Evolutionary conservation across 345 rosid genomes (phyloP), one percentile per base, ranked within the genome.

Genomic region (Dipteronia sinensis): DNA sequence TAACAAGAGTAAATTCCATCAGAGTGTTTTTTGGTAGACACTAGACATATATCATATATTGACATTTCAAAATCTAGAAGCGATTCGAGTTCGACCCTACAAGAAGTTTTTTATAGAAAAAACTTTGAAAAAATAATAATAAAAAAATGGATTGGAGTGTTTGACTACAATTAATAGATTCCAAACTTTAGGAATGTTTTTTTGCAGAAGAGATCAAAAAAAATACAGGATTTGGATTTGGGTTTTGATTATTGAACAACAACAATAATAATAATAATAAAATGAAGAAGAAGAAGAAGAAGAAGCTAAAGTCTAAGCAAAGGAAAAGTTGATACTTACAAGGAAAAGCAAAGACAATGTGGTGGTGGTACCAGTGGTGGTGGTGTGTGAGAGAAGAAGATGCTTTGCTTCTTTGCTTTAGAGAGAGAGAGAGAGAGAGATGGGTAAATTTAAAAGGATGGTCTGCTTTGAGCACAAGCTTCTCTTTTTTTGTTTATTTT

Each of bases 351-450:
- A 82, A 85, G 80, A 74, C 71, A 80, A 72, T 73, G 79, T 34
- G 77, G 77, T 64, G 83, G 77, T 58, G 79, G 7, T 51, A 7
- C 17, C 15, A 17, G 53, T 8, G 22, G 22, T 56, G 20, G 62
- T n/a, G 84, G 77, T 64, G 82, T 77, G 81, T 5, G 69, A 75
- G 19, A 59, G 64, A 46, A 78, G 79, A 73, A 84, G 87, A 89
- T 89, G 83, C 92, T 83, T 88, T 89, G 89, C 88, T 87, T 90
- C 76, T 73, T 68, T 80, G 83, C 72, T 82, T 79, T 79, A 77
- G 20, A 82, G 44, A 76, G 51, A 67, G 49, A 65, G 34, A 53
- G 53, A n/a, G 53, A 42, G 15, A 44, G 49, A 64, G 38, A 34
- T 34, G 27, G 67, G 74, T 15, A 46, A 31, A 73, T 56, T 64